Evolutionary conservation across 2,329 filamentous ascomycete species (phyloP).

Genomic region (Scedosporium aurantiacum): DNA sequence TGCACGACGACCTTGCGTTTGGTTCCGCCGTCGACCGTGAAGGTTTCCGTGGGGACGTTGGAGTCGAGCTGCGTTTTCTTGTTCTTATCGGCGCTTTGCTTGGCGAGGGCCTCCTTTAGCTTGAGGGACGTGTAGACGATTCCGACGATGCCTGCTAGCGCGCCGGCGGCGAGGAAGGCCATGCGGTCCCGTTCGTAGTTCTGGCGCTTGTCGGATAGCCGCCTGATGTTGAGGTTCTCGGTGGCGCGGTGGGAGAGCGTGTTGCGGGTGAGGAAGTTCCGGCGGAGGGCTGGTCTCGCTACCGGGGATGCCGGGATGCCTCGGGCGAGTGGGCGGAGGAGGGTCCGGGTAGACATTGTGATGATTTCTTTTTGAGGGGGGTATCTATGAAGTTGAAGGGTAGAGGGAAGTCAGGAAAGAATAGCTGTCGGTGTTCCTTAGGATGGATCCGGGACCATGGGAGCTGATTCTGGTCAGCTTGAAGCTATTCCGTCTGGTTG

Average conservation of each 20-base stretch:
- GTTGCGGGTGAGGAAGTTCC: constrained; percentile 22
- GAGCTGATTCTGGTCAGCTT: too few relatives aligned
- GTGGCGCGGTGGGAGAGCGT: constrained; percentile 20
- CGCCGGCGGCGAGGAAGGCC: constrained; percentile 40
- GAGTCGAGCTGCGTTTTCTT: constrained; percentile 24
- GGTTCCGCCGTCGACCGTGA: constrained; percentile 36
- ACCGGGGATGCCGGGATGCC: constrained; percentile 6
- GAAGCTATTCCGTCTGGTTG: too few relatives aligned
- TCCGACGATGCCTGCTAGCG: constrained; percentile 36
- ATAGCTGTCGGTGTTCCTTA: too few relatives aligned
- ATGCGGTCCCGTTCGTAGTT: constrained; percentile 40
- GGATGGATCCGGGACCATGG: too few relatives aligned
- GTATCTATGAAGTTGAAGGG: too few relatives aligned
- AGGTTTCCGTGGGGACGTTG: constrained; percentile 31
- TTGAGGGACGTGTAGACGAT: constrained; percentile 41
- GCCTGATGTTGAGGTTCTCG: constrained; percentile 39
- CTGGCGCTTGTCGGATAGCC: constrained; percentile 32
- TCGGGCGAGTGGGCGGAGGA: constrained; percentile 15
- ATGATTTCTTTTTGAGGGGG: too few relatives aligned
- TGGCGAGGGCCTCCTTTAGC: constrained; percentile 30
- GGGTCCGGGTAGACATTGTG: constrained; percentile 19
- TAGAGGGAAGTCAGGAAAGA: too few relatives aligned
- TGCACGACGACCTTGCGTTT: constrained; percentile 50
- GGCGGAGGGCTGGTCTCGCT: constrained; percentile 14
- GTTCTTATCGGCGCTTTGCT: constrained; percentile 22